Percentiles rank a stretch among this genome's conserved stretches.
phyloP scores from a whole-genome alignment of 495 filamentous ascomycete genomes.

The Neurospora sp. region DNA sequence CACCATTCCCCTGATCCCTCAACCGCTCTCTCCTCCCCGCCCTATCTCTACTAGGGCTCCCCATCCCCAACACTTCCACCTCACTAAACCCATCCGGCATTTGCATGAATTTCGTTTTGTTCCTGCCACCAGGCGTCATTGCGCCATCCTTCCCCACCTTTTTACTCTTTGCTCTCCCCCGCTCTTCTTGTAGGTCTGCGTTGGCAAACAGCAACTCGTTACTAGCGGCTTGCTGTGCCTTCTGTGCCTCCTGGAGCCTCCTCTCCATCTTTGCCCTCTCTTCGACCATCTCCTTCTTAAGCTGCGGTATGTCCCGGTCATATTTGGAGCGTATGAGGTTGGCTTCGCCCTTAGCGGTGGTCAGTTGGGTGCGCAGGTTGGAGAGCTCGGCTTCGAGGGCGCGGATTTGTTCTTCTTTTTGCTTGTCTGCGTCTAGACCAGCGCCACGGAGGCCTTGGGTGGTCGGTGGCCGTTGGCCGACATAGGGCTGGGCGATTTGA shows the following conservation, averaged over 20 bases:
- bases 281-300: constrained; percentile 37
- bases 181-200: constrained; percentile 40
- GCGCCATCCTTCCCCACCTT: constrained; percentile 22
- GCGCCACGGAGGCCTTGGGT: constrained; percentile 7
- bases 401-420: constrained; percentile 14
- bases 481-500: constrained; percentile 6
- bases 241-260: constrained; percentile 32
- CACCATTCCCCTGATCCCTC: constrained; percentile 6
- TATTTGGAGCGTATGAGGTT: constrained; percentile 43
- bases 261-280: constrained; percentile 36
- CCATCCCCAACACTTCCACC: constrained; percentile 29
- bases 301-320: constrained; percentile 33
- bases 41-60: constrained; percentile 32
- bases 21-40: constrained; percentile 19
- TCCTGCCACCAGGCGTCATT: constrained; percentile 36
- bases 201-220: constrained; percentile 45
- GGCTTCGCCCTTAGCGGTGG: constrained; percentile 38
- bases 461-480: constrained; percentile 1
- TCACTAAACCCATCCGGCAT: constrained; percentile 46
- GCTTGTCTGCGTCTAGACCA: not conserved
- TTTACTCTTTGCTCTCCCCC: constrained; percentile 29
- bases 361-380: constrained; percentile 33
- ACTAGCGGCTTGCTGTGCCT: constrained; percentile 33
- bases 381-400: constrained; percentile 23
- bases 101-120: constrained; percentile 24